Conservation (phyloP, 1,139 yeast species). For the Protomyces pachydermus region DNA sequence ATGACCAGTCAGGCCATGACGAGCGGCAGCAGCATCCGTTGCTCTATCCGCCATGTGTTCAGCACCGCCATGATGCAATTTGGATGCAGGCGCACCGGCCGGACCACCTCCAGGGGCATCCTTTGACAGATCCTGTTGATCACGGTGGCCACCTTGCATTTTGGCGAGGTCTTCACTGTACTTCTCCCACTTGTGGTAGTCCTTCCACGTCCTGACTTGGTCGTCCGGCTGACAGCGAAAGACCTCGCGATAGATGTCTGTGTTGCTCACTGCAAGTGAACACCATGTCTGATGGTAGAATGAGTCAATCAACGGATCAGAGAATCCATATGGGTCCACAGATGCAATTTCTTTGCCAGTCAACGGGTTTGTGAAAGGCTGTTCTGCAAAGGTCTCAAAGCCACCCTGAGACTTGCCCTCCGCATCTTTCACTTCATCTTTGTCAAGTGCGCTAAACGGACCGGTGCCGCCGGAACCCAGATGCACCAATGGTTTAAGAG, state of each 20-base stretch:
- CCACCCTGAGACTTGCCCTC: not conserved
- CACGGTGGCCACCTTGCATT: constrained; percentile 39
- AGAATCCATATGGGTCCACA: constrained; percentile 81
- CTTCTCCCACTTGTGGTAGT: constrained; percentile 61
- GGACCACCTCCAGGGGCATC: constrained; percentile 26
- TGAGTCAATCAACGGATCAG: constrained; percentile 72
- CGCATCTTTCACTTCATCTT: constrained; percentile 5
- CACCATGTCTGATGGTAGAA: constrained; percentile 89
- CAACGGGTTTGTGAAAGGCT: constrained; percentile 26
- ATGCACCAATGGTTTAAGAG: constrained; percentile 10
- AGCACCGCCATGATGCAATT: constrained; percentile 20
- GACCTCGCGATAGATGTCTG: constrained; percentile 71
- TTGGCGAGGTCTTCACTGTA: constrained; percentile 40
- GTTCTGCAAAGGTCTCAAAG: constrained; percentile 12
- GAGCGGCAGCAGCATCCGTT: not conserved
- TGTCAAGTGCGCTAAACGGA: constrained; percentile 12
- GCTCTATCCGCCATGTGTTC: constrained; percentile 8
- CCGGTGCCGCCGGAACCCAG: constrained; percentile 22
- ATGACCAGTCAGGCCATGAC: not conserved
- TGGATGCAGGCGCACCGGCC: constrained; percentile 24
- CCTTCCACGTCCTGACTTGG: constrained; percentile 79
- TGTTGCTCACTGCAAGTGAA: constrained; percentile 77
- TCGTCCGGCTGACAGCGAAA: constrained; percentile 96
- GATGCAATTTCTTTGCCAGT: constrained; percentile 38
- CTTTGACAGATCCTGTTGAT: constrained; percentile 21